These are phyloP conservation scores for Fusarium sp. DNA, from an alignment of 2,329 filamentous ascomycete genomes.

Conservation along the genomic window DNA sequence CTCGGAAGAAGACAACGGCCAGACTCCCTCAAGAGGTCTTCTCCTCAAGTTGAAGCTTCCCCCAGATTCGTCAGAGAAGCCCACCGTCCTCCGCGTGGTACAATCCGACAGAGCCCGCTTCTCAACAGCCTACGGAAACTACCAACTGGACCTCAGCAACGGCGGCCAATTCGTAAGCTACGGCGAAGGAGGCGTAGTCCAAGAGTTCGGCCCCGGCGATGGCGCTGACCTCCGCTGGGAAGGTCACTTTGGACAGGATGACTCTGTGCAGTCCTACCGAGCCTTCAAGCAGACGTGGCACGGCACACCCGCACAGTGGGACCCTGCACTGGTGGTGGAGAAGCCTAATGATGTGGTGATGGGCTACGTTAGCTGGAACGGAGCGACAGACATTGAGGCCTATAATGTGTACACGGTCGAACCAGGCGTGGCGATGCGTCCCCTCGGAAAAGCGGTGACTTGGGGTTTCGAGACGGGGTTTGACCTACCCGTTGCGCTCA, in stretches of 20 bases:
- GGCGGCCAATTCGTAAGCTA: conserved; percentile 38
- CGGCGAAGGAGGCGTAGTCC: conserved; percentile 37
- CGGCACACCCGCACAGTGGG: conserved; percentile 34
- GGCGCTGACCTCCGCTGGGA: conserved; percentile 40
- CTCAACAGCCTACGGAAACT: conserved; percentile 30
- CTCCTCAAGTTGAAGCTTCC: conserved; percentile 28
- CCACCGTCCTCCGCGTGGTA: conserved; percentile 12
- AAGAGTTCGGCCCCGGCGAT: conserved; percentile 37
- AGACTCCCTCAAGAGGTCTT: conserved; percentile 18
- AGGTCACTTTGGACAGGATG: conserved; percentile 35
- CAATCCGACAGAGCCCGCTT: conserved; percentile 24
- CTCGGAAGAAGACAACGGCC: conserved; percentile 15
- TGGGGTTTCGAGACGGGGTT: conserved; percentile 41
- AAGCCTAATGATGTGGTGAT: neutral
- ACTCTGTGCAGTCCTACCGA: conserved; percentile 35
- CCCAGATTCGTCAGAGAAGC: conserved; percentile 11
- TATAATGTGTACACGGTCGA: conserved; percentile 36
- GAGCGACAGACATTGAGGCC: conserved; percentile 37
- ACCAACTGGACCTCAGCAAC: conserved; percentile 29
- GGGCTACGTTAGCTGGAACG: conserved; percentile 42
- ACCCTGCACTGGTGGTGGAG: conserved; percentile 24
- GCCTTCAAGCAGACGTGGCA: conserved; percentile 40
- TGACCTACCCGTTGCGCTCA: conserved; percentile 23
- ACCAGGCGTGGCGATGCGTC: neutral
- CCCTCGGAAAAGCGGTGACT: neutral